phyloP scores from a whole-genome alignment of 2,329 filamentous ascomycete genomes.

The Stenocarpella maydis region DNA sequence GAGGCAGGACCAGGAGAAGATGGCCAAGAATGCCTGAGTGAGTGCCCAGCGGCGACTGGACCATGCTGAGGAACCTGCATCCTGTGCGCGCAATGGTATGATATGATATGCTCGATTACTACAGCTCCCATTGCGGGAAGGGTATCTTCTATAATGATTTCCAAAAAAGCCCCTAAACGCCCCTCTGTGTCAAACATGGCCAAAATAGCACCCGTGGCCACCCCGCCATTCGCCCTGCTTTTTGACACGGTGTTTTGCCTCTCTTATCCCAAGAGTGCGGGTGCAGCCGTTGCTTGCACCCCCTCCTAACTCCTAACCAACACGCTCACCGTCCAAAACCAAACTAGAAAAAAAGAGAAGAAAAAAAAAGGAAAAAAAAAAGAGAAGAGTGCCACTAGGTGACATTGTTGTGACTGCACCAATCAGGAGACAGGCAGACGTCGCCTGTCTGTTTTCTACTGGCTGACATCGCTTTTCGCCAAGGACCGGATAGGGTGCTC shows the following conservation, averaged over 20 bases:
- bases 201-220: not conserved
- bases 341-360: no score
- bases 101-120: not conserved
- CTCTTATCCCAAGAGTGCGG: not conserved
- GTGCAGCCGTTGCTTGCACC: not conserved
- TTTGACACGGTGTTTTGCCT: not conserved
- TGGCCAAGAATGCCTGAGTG: constrained; percentile 18
- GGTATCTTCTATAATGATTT: constrained; percentile 33
- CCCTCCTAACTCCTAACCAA: not conserved
- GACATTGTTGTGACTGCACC: not conserved
- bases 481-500: not conserved
- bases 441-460: not conserved
- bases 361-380: not conserved
- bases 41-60: not conserved
- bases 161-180: not conserved
- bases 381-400: not conserved
- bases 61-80: not conserved
- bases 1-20: constrained; percentile 22
- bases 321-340: not conserved
- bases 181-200: not conserved
- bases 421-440: not conserved
- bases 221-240: not conserved
- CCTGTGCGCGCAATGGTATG: not conserved
- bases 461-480: not conserved
- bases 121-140: constrained; percentile 32